Conservation (phyloP, 169 alveolate species). For the Plasmodium gallinaceum region DNA sequence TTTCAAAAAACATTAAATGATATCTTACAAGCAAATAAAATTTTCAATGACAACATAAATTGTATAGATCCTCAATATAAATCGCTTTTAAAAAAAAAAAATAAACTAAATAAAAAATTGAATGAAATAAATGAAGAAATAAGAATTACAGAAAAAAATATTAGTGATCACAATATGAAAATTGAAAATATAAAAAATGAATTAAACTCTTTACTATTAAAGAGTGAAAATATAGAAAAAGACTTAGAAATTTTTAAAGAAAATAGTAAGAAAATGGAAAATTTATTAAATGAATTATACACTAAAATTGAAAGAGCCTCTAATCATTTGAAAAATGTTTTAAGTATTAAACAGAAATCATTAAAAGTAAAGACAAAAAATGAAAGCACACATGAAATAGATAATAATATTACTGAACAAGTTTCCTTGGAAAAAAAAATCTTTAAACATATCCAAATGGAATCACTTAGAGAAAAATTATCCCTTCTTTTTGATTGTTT, state of each 20-base stretch:
- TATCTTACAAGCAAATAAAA: conserved; percentile 56
- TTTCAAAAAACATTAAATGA: conserved; percentile 64
- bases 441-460: conserved; percentile 71
- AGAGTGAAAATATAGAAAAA: conserved; percentile 34
- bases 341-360: neutral
- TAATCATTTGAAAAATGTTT: conserved; percentile 26
- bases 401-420: neutral
- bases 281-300: conserved; percentile 33
- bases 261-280: conserved; percentile 35
- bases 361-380: neutral
- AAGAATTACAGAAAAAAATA: conserved; percentile 12
- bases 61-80: conserved; percentile 64
- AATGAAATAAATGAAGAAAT: conserved; percentile 50
- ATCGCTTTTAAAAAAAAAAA: conserved; percentile 64
- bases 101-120: conserved; percentile 63
- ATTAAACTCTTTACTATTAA: conserved; percentile 6
- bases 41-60: conserved; percentile 60
- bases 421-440: conserved; percentile 63
- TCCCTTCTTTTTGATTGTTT: conserved; percentile 58
- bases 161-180: conserved; percentile 45
- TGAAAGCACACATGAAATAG: neutral
- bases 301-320: conserved; percentile 68
- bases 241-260: conserved; percentile 28
- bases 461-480: conserved; percentile 64
- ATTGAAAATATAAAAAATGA: conserved; percentile 5